A percentile compares a stretch with the other conserved stretches of the same genome.
These are phyloP conservation scores for Kluyveromyces sp. DNA, from an alignment of 1,139 yeast genomes.

Conservation along the genomic window DNA sequence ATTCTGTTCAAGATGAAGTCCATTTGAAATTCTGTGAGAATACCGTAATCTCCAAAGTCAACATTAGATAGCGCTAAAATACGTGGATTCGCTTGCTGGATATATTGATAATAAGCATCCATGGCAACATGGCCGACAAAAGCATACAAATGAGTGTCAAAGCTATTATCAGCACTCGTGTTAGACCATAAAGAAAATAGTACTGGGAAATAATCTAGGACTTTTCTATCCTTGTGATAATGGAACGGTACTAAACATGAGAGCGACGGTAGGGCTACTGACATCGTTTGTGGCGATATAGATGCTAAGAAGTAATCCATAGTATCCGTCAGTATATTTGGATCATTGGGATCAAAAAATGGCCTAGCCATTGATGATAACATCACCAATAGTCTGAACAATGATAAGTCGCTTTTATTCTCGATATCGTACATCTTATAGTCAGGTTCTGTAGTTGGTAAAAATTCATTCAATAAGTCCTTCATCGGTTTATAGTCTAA, in stretches of 20 bases:
- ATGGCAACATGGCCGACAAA: conserved; percentile 58
- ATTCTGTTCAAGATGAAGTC: conserved; percentile 46
- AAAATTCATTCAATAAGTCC: conserved; percentile 38
- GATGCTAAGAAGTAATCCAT: conserved; percentile 32
- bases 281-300: conserved; percentile 53
- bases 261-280: conserved; percentile 50
- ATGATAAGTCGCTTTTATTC: conserved; percentile 29
- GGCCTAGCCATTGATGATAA: conserved; percentile 34
- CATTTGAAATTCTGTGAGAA: conserved; percentile 57
- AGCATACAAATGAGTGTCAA: conserved; percentile 62
- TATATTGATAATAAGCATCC: conserved; percentile 33
- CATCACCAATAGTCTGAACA: conserved; percentile 32
- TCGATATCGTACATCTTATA: conserved; percentile 31
- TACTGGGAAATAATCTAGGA: conserved; percentile 47
- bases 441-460: conserved; percentile 41
- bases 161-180: conserved; percentile 46
- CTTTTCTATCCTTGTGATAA: conserved; percentile 21
- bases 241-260: conserved; percentile 44
- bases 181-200: conserved; percentile 71
- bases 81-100: conserved; percentile 15
- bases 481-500: conserved; percentile 50
- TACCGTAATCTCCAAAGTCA: conserved; percentile 43
- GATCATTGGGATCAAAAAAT: conserved; percentile 33
- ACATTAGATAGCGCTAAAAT: conserved; percentile 28
- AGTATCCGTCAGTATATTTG: conserved; percentile 28